A percentile compares a stretch with the other conserved stretches of the same genome.
Conservation (phyloP, 306 rosid genomes). For the Sphenostylis stenocarpa region DNA sequence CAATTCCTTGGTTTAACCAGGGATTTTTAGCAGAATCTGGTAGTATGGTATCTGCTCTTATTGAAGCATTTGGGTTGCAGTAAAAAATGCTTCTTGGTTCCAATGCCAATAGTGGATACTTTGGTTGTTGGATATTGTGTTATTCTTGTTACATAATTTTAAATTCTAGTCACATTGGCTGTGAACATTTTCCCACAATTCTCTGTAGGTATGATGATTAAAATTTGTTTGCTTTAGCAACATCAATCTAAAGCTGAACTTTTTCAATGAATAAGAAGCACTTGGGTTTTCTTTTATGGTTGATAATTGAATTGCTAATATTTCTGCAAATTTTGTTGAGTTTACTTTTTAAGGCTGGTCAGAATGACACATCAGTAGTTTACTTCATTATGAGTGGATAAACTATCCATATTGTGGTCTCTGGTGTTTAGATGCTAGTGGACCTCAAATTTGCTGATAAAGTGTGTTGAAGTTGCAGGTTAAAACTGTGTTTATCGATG, state of each 20-base stretch:
- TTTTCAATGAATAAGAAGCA: too few relatives aligned
- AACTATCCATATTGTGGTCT: slow-evolving; percentile 5
- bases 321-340: not conserved
- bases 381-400: not conserved
- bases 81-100: not conserved
- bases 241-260: not conserved
- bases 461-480: slow-evolving; percentile 61
- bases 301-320: not conserved
- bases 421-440: slow-evolving; percentile 6
- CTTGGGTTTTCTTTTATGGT: not conserved
- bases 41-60: slow-evolving; percentile 17
- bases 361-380: not conserved
- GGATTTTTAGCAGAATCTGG: not conserved
- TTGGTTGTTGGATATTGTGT: not conserved
- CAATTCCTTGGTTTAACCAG: slow-evolving; percentile 20
- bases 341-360: slow-evolving; percentile 10
- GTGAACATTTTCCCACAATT: not conserved
- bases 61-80: slow-evolving; percentile 9
- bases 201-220: not conserved
- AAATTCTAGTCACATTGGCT: not conserved
- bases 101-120: not conserved
- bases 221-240: not conserved
- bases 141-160: not conserved
- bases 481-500: slow-evolving; percentile 96
- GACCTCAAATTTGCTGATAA: slow-evolving; percentile 27